Percentiles rank a stretch among this genome's conserved stretches.
Conservation (phyloP, 2,329 filamentous ascomycete species). For the Stachybotrys chartarum region DNA sequence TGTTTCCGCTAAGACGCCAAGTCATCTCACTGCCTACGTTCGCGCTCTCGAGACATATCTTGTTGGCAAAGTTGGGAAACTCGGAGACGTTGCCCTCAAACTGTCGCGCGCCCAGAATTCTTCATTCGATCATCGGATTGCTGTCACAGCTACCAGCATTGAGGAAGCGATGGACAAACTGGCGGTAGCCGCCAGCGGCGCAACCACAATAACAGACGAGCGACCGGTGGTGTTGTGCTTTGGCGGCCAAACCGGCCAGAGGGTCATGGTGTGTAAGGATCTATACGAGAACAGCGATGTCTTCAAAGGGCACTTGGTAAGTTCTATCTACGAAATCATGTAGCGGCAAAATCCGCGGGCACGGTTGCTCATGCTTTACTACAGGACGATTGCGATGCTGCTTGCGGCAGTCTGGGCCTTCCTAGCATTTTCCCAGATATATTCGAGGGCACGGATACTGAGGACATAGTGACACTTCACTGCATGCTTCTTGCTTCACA, state of each 20-base stretch:
- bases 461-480: conserved; percentile 22
- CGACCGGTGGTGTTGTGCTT: not conserved
- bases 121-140: not conserved
- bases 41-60: not conserved
- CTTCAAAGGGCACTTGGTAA: conserved; percentile 18
- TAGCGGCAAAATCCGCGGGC: too few relatives aligned
- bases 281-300: not conserved
- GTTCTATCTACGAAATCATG: not conserved
- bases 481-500: conserved; percentile 15
- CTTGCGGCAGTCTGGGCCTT: conserved; percentile 15
- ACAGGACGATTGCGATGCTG: conserved; percentile 19
- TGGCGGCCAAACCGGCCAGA: not conserved
- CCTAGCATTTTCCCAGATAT: conserved; percentile 21
- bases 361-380: not conserved
- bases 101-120: not conserved
- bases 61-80: not conserved
- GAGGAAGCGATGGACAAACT: not conserved
- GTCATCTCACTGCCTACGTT: not conserved
- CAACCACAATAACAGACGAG: not conserved
- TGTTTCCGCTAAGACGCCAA: not conserved
- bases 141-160: not conserved
- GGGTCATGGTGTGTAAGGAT: not conserved
- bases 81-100: not conserved
- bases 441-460: conserved; percentile 13
- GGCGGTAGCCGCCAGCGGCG: not conserved